These are phyloP conservation scores for Mycena vulgaris DNA, from an alignment of 768 basidiomycete genomes.

Conservation along the genomic window DNA sequence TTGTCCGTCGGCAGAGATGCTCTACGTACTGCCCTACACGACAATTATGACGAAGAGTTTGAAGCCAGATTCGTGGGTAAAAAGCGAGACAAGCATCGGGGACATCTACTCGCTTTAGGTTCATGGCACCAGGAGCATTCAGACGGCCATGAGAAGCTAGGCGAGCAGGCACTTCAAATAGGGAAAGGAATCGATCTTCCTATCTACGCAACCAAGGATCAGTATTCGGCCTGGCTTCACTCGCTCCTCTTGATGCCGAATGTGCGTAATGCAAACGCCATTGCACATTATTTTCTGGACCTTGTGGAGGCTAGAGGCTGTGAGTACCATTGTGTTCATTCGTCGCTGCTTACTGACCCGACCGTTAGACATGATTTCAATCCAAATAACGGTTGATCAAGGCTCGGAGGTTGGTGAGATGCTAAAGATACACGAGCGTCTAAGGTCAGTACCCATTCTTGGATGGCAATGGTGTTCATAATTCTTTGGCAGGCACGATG, in stretches of 20 bases:
- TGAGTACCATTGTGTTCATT: background rate
- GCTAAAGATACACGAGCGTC: no score
- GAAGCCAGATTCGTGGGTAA: background rate
- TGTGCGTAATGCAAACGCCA: background rate
- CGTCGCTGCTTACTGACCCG: background rate
- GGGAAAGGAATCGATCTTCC: conserved; percentile 4
- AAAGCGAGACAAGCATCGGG: background rate
- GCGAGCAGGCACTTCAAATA: background rate
- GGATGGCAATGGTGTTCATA: no score
- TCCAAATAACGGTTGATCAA: background rate
- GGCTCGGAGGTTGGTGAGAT: no score
- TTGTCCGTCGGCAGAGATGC: background rate
- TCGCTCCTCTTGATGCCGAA: conserved; percentile 7
- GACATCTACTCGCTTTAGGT: background rate
- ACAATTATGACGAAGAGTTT: background rate
- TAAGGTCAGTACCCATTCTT: no score
- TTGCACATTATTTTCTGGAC: background rate
- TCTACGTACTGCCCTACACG: background rate
- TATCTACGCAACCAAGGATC: conserved; percentile 13
- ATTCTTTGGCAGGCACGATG: no score
- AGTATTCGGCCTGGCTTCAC: background rate
- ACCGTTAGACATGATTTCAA: background rate
- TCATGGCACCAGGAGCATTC: background rate
- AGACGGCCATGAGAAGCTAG: no score
- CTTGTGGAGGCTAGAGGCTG: background rate